Percentiles rank a stretch among this genome's conserved stretches.
Conservation (phyloP, 352 stramenopile species). For the Phytophthora boehmeriae region DNA sequence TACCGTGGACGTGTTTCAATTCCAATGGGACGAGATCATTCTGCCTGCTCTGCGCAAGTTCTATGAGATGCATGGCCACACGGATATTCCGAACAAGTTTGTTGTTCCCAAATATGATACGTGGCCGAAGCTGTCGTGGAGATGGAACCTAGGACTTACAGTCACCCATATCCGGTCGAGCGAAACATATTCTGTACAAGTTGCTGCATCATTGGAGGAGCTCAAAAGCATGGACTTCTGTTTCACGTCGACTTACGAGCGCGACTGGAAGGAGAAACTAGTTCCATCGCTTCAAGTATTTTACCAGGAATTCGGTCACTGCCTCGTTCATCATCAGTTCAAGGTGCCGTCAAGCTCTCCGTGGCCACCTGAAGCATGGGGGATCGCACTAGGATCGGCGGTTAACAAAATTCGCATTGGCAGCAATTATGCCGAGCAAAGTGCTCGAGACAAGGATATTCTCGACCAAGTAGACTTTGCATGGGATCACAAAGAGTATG, state of each 20-base stretch:
- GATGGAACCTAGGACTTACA: conserved; percentile 38
- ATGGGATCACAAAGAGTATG: conserved; percentile 33
- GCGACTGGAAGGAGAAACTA: conserved; percentile 49
- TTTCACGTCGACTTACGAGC: conserved; percentile 38
- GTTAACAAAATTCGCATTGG: conserved; percentile 41
- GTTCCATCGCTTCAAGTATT: conserved; percentile 40
- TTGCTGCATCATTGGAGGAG: conserved; percentile 24
- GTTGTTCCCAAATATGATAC: conserved; percentile 15
- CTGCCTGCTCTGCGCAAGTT: conserved; percentile 37
- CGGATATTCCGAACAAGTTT: conserved; percentile 33
- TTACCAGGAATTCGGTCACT: conserved; percentile 30
- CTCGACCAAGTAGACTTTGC: conserved; percentile 47
- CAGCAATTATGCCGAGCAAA: conserved; percentile 31
- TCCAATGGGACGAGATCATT: conserved; percentile 28
- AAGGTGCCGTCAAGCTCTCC: conserved; percentile 22
- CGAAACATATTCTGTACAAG: conserved; percentile 28
- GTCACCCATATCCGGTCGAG: conserved; percentile 40
- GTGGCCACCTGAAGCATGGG: conserved; percentile 39
- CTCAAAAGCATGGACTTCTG: conserved; percentile 45
- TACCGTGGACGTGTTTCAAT: conserved; percentile 25
- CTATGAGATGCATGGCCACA: conserved; percentile 28
- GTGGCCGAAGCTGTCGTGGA: conserved; percentile 27
- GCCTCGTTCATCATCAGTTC: conserved; percentile 19
- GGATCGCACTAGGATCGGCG: conserved; percentile 34
- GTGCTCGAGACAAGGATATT: conserved; percentile 37